A percentile compares a stretch with the other conserved stretches of the same genome.
Evolutionary conservation across 257 asterid genomes (phyloP).

Genomic region (Eucommia ulmoides): DNA sequence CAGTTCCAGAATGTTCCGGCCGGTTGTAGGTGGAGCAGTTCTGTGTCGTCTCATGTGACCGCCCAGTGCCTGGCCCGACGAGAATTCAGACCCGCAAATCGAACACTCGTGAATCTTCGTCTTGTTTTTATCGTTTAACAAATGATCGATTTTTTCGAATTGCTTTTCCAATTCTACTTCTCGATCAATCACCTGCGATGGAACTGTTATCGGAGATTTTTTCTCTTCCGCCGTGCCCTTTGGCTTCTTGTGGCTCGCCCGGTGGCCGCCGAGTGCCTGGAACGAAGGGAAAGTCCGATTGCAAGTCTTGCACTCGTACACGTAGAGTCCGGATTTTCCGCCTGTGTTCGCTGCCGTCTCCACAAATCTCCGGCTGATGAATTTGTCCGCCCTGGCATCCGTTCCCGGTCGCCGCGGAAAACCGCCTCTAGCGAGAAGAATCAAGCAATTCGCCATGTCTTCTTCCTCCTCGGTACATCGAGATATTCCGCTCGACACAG

Average conservation of each 20-base stretch:
- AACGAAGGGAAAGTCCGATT: slow-evolving; percentile 41
- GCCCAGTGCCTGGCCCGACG: slow-evolving; percentile 83
- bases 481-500: background rate
- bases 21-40: slow-evolving; percentile 12
- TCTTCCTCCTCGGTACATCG: background rate
- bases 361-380: background rate
- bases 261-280: slow-evolving; percentile 74
- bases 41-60: slow-evolving; percentile 93
- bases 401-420: background rate
- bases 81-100: slow-evolving; percentile 70
- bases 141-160: background rate
- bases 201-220: background rate
- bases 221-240: slow-evolving; percentile 17
- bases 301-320: slow-evolving; percentile 63
- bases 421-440: background rate
- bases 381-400: background rate
- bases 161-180: background rate
- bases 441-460: background rate
- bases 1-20: slow-evolving; percentile 22
- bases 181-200: too few relatives aligned
- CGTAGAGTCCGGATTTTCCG: slow-evolving; percentile 7
- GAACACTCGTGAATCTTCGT: slow-evolving; percentile 64
- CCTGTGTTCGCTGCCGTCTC: slow-evolving; percentile 3
- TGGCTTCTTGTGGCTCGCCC: slow-evolving; percentile 58
- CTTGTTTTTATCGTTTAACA: slow-evolving; percentile 8